Percentiles rank a stretch among this genome's conserved stretches.
Evolutionary conservation across 179 eudicot genomes (phyloP).

Genomic region (Patellifolia procumbens): DNA sequence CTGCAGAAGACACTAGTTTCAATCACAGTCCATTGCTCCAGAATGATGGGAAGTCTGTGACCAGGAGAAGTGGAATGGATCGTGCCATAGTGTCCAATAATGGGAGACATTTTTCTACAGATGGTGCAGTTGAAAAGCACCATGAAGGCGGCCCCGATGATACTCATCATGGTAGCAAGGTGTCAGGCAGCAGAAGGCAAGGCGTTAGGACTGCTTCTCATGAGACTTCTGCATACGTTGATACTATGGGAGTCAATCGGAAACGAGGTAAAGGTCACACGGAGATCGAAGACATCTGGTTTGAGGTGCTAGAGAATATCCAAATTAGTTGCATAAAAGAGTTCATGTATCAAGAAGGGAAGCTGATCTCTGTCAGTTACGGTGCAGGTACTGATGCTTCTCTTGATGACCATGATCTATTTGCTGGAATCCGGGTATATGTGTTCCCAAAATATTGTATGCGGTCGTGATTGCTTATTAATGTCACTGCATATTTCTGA

Average conservation of each 20-base stretch:
- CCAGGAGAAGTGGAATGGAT: slow-evolving; percentile 44
- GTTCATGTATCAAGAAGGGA: slow-evolving; percentile 85
- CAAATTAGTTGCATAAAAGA: slow-evolving; percentile 61
- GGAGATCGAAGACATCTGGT: slow-evolving; percentile 80
- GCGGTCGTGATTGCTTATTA: not conserved
- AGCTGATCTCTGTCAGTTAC: slow-evolving; percentile 64
- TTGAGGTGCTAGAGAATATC: slow-evolving; percentile 72
- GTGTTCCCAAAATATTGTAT: not conserved
- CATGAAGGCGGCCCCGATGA: slow-evolving; percentile 45
- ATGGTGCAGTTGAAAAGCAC: slow-evolving; percentile 28
- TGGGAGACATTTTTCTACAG: slow-evolving; percentile 41
- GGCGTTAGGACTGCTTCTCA: slow-evolving; percentile 36
- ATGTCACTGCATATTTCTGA: not conserved
- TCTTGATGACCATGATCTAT: slow-evolving; percentile 8
- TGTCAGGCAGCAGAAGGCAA: slow-evolving; percentile 38
- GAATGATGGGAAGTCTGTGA: slow-evolving; percentile 40
- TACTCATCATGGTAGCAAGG: slow-evolving; percentile 33
- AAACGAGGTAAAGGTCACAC: slow-evolving; percentile 36
- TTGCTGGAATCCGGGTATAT: not conserved
- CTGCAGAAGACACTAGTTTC: slow-evolving; percentile 62
- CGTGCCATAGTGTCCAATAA: slow-evolving; percentile 38
- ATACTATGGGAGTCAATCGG: slow-evolving; percentile 29
- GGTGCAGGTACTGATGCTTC: slow-evolving; percentile 66
- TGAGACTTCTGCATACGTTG: slow-evolving; percentile 35
- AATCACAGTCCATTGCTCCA: slow-evolving; percentile 53